Conservation (phyloP, 768 basidiomycete genomes). For the Dendrothele bispora region DNA sequence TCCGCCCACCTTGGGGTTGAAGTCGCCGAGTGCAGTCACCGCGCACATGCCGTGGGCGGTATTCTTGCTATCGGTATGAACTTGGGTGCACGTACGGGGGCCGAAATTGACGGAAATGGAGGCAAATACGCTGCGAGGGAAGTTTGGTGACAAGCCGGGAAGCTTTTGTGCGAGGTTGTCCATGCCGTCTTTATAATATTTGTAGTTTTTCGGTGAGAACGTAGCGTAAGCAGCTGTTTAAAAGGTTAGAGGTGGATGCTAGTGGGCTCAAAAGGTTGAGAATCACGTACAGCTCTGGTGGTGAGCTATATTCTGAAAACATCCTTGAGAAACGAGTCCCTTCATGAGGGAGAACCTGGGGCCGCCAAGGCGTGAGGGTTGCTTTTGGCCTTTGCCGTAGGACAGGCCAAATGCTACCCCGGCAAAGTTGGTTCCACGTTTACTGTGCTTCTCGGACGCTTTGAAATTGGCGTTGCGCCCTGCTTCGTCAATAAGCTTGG, state of each 20-base stretch:
- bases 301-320: background rate
- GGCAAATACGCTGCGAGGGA: background rate
- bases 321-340: background rate
- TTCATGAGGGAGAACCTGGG: constrained; percentile 12
- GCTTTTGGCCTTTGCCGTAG: constrained; percentile 5
- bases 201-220: no score
- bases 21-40: constrained; percentile 17
- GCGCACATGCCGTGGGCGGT: constrained; percentile 16
- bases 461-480: background rate
- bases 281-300: background rate
- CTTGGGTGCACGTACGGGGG: background rate
- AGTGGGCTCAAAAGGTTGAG: no score
- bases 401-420: background rate
- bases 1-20: constrained; percentile 13
- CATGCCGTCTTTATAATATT: no score
- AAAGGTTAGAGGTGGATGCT: no score
- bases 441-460: background rate
- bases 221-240: no score
- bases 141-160: background rate
- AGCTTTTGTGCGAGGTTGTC: background rate
- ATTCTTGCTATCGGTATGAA: constrained; percentile 19
- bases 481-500: background rate
- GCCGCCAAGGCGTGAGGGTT: constrained; percentile 3
- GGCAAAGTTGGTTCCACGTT: background rate
- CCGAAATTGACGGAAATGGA: background rate